A percentile compares a stretch with the other conserved stretches of the same genome.
Evolutionary conservation across 2,329 filamentous ascomycete genomes (phyloP).

Genomic region (Cordyceps pruinosa): DNA sequence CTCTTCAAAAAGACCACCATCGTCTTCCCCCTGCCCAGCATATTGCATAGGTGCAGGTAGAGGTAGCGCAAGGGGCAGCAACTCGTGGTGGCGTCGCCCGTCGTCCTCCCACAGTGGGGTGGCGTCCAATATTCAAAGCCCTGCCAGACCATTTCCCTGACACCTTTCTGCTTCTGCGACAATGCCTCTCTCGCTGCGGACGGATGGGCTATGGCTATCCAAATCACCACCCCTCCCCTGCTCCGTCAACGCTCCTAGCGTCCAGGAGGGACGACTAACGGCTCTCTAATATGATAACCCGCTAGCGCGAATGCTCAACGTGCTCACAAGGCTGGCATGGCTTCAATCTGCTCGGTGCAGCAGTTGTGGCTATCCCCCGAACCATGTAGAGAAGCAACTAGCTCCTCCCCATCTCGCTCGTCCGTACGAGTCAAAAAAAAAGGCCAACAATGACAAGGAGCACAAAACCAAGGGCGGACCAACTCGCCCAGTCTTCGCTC

Average conservation of each 20-base stretch:
- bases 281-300: not conserved
- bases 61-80: not conserved
- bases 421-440: not conserved
- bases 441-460: not conserved
- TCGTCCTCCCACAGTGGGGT: not conserved
- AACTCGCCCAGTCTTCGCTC: too few species aligned
- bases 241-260: not conserved
- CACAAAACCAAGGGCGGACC: too few species aligned
- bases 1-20: too few species aligned
- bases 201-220: too few species aligned
- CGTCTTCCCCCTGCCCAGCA: not conserved
- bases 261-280: not conserved
- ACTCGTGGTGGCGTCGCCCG: constrained; percentile 2
- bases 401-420: not conserved
- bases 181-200: too few species aligned
- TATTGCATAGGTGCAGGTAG: not conserved
- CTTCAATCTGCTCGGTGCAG: not conserved
- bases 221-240: not conserved
- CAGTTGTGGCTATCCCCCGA: not conserved
- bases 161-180: not conserved
- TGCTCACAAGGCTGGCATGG: not conserved
- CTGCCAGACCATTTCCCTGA: not conserved
- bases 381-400: not conserved
- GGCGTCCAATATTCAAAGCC: not conserved
- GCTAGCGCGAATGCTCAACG: too few species aligned